Conservation (phyloP, 2,329 filamentous ascomycete species). For the Zymoseptoria passerinii region DNA sequence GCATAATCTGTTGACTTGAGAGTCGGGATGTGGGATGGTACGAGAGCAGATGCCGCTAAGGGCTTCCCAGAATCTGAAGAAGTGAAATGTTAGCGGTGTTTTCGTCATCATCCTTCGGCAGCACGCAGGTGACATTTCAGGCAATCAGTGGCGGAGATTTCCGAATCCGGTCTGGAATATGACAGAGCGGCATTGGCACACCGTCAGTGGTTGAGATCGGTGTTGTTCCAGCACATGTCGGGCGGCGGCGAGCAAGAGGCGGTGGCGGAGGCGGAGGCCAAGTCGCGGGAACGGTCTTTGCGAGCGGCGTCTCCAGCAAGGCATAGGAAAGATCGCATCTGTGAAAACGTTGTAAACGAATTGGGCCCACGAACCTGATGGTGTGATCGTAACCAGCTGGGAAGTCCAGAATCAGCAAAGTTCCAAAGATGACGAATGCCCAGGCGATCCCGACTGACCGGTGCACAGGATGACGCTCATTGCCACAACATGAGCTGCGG, state of each 20-base stretch:
- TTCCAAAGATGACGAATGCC: neutral
- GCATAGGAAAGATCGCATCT: neutral
- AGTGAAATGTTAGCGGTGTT: neutral
- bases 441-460: constrained; percentile 39
- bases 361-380: constrained; percentile 49
- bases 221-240: neutral
- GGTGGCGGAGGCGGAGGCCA: neutral
- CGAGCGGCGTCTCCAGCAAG: neutral
- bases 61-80: constrained; percentile 86
- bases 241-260: neutral
- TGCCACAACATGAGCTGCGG: neutral
- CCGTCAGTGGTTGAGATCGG: neutral
- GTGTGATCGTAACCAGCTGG: constrained; percentile 65
- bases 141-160: neutral
- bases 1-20: constrained; percentile 94
- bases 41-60: constrained; percentile 95
- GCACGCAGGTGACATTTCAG: neutral
- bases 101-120: neutral
- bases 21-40: constrained; percentile 96
- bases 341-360: neutral
- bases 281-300: neutral
- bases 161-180: neutral
- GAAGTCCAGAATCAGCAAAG: constrained; percentile 2
- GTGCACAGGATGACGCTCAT: constrained; percentile 64
- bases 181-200: neutral